phyloP scores from a whole-genome alignment of 148 eudicot genomes.

The Rhododendron mucronatum region DNA sequence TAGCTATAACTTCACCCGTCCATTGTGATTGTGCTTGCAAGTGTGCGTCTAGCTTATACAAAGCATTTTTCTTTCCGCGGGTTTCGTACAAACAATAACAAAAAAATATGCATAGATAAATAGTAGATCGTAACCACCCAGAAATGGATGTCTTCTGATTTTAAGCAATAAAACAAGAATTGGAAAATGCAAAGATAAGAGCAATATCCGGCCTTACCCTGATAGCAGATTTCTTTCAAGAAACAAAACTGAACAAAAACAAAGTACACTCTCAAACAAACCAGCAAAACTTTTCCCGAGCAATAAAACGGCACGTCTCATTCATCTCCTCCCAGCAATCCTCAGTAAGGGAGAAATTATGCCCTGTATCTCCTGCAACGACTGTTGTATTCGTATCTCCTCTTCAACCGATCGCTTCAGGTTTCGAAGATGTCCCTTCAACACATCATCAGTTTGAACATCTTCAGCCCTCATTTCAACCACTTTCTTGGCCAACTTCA shows the following conservation, averaged over 20 bases:
- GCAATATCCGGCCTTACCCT: neutral
- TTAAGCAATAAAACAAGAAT: neutral
- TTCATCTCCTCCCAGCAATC: constrained; percentile 68
- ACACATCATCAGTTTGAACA: constrained; percentile 34
- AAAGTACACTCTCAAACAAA: neutral
- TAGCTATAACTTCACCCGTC: no score
- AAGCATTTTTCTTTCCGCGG: neutral
- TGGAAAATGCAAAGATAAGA: neutral
- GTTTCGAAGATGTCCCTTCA: constrained; percentile 56
- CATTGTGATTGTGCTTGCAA: neutral
- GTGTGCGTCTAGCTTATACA: neutral
- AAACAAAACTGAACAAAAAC: neutral
- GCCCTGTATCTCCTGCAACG: constrained; percentile 84
- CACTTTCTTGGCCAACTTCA: constrained; percentile 71
- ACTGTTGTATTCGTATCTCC: constrained; percentile 73
- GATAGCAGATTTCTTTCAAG: neutral
- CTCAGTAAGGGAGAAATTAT: constrained; percentile 80
- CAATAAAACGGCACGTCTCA: neutral
- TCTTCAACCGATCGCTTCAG: constrained; percentile 66
- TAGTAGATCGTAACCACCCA: neutral
- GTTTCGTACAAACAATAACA: neutral
- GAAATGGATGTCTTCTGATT: neutral
- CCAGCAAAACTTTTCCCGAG: neutral
- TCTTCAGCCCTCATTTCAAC: constrained; percentile 73
- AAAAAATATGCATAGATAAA: neutral